These are phyloP conservation scores for Xylaria acuta DNA, from an alignment of 495 filamentous ascomycete genomes.

Conservation along the genomic window DNA sequence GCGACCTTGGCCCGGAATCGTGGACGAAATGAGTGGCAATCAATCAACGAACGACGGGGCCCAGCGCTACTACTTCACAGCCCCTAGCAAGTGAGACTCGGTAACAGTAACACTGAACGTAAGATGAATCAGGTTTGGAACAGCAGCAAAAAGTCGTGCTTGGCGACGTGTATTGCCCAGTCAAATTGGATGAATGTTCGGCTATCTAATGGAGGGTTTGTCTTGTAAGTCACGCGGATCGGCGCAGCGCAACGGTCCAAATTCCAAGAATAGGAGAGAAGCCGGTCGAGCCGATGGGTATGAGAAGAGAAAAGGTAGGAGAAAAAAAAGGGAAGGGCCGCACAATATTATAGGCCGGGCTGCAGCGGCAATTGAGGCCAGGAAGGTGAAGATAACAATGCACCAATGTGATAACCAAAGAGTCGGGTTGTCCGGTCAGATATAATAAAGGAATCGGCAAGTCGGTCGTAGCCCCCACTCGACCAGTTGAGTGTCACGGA, in stretches of 20 bases:
- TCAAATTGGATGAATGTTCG: constrained; percentile 4
- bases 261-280: not conserved
- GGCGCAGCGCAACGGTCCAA: not conserved
- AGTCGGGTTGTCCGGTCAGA: constrained; percentile 4
- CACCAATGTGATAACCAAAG: not conserved
- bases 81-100: not conserved
- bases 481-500: not conserved
- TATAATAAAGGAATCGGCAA: constrained; percentile 17
- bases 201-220: not conserved
- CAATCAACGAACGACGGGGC: not conserved
- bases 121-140: not conserved
- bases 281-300: not conserved
- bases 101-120: not conserved
- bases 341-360: not conserved
- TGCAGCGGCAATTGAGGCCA: not conserved
- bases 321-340: not conserved
- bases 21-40: not conserved
- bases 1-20: not conserved
- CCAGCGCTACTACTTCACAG: not conserved
- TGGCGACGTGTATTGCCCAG: not conserved
- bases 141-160: not conserved
- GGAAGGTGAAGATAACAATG: not conserved
- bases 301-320: not conserved
- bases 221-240: not conserved
- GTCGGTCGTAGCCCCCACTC: not conserved